These are phyloP conservation scores for Heritiera fomes DNA, from an alignment of 345 rosid species.

Conservation along the genomic window DNA sequence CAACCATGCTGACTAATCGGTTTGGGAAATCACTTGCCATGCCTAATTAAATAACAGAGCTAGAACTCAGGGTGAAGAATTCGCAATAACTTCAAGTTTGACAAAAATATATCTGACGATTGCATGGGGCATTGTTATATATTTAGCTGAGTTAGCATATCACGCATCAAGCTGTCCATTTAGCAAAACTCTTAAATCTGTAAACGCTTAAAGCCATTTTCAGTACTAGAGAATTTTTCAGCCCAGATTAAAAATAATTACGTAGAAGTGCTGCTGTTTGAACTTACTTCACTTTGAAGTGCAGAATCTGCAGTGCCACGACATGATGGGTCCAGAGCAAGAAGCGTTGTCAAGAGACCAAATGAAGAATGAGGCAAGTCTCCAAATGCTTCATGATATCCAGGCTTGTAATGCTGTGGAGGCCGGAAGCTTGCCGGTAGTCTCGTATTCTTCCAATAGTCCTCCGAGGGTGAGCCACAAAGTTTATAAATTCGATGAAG, in stretches of 20 bases:
- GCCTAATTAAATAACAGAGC: not conserved
- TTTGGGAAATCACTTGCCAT: not conserved
- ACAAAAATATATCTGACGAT: not conserved
- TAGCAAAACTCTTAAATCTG: no score
- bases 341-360: slow-evolving; percentile 52
- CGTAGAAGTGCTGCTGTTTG: not conserved
- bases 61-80: not conserved
- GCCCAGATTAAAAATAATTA: not conserved
- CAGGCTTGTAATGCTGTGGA: no score
- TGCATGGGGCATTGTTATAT: not conserved
- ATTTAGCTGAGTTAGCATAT: not conserved
- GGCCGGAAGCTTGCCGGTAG: no score
- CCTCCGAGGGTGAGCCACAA: no score
- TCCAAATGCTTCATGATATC: slow-evolving; percentile 56
- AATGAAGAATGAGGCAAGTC: slow-evolving; percentile 62
- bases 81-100: not conserved
- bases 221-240: not conserved
- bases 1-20: not conserved
- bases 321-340: slow-evolving; percentile 62
- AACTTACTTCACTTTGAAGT: slow-evolving; percentile 57
- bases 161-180: not conserved
- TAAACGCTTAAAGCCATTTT: not conserved
- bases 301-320: slow-evolving; percentile 82
- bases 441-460: no score
- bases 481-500: slow-evolving; percentile 87